Base-by-base conservation (phyloP, 2,329 filamentous ascomycete species). In the Hypoxylon sp. region DNA sequence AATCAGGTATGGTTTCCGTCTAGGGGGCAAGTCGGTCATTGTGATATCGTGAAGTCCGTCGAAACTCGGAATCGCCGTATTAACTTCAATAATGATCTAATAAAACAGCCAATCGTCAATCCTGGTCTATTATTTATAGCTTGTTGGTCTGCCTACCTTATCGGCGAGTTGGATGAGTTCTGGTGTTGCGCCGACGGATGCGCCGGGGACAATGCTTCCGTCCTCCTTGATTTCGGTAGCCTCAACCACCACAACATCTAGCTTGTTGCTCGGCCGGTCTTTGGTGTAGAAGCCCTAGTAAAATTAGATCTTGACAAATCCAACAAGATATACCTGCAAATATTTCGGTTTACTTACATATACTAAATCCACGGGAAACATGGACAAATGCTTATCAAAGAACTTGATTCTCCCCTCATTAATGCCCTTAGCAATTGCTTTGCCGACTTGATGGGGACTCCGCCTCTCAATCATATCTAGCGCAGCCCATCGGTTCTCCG, bases 381-480 rank as follows among this genome's bases (percentile, higher is more conserved):
- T 97, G 81, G 91, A 94, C 77, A 97, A 80, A 83, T 97, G 93
- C 84, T 97, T 97, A 80, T 97, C 93, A 78, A 97, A 97, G 82
- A 97, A 97, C 70, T 95, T 90, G 82, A 97, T 97, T 73, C 91
- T 87, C 47, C 93, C 93, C 74, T 91, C 89, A 80, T 97, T 97
- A 82, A 97, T 97, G 8, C 93, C 93, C 84, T 93, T 95, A 67
- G 93, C 89, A 72, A 97, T 97, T 65, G 92, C 87, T 84, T 97
- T 97, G 77, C 93, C 93, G 67, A 97, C 93, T 79, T 97, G 93
- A 82, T 97, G 93, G 62, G 93, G 93, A 73, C 89, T 88, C 62
- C 93, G 88, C 63, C 93, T 87, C 82, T 95, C 91, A 75, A 97
- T 97, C 93, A 97, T 97, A 82, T 97, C 91, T 70, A 95, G 84